Evolutionary conservation across 352 stramenopile genomes (phyloP), one percentile per base, ranked within the genome.

Genomic region (Phytophthora capsici): DNA sequence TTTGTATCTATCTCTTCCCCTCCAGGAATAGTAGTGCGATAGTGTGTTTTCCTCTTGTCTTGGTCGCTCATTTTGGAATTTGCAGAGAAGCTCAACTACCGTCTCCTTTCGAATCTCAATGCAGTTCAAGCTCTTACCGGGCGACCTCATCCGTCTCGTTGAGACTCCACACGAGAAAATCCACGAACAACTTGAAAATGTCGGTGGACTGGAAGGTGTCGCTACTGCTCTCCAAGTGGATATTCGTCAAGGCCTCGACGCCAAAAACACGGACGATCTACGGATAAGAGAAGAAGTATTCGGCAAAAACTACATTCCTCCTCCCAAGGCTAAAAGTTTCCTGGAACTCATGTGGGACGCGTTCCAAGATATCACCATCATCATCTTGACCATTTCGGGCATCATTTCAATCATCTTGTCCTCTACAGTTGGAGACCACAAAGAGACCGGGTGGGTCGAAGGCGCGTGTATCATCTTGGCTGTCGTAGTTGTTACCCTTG

Each of bases 361-460:
- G 9, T 89, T 96, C 66, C 80, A 97, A 45, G 92, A 98, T 59
- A 77, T 89, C 14, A 97, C 90, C 30, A 88, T 98, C 40, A 84
- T 96, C 38, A 86, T 98, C 16, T 73, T 98, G 43, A 94, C 91
- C 30, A 74, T 82, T 41, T 89, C 90, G 10, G 86, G 89, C 6
- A 44, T 84, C 20, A 75, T 97, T 19, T 95, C 87, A 7, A 80
- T 97, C 43, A 64, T 93, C 26, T 63, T 96, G 23, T 82, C 84
- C 12, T 40, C 66, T 12, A 78, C 73, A 0, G 74, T 83, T 28
- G 75, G 81, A 28, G 65, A 86, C 19, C 72, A 87, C 58, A 52
- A 49, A 32, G 60, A 77, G 22, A 86, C 77, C 13, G 78, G 64
- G 9, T 97, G 89, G 90, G 90, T 97, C 14, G 89, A 98, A 67